Conservation (phyloP, 805 yeast species). For the Teunomyces gatunensis region DNA sequence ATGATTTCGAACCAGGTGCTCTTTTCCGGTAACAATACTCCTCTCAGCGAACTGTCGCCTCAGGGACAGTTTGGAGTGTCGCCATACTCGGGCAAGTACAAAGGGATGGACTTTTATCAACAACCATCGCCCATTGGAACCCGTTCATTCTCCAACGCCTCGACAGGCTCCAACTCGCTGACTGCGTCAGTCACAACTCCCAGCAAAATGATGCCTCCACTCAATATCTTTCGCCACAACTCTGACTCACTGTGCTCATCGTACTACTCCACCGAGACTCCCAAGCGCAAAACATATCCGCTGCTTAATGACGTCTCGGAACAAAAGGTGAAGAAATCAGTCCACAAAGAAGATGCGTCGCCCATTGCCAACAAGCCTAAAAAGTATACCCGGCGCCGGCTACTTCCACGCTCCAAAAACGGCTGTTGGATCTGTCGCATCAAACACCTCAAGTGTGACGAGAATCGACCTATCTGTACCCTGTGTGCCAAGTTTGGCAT, state of each 20-base stretch:
- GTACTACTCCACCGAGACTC: constrained; percentile 12
- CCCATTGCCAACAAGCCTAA: constrained; percentile 17
- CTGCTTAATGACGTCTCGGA: constrained; percentile 10
- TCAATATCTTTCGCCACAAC: constrained; percentile 25
- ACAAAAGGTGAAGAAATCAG: constrained; percentile 8
- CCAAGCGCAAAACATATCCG: constrained; percentile 16
- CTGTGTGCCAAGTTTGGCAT: constrained; percentile 41
- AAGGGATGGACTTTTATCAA: constrained; percentile 15
- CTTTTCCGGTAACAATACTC: constrained; percentile 5
- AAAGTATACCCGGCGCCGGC: constrained; percentile 38
- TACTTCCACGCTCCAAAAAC: constrained; percentile 39
- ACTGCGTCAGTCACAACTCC: constrained; percentile 8
- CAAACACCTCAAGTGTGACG: constrained; percentile 46
- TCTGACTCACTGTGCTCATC: constrained; percentile 17
- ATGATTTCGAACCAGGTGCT: constrained; percentile 10
- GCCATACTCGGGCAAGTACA: constrained; percentile 20
- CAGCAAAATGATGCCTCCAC: constrained; percentile 16
- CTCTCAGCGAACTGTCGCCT: constrained; percentile 10
- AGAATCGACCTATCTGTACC: constrained; percentile 34
- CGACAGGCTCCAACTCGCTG: constrained; percentile 11
- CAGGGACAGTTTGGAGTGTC: constrained; percentile 14
- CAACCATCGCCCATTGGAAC: constrained; percentile 11
- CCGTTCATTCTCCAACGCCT: constrained; percentile 13
- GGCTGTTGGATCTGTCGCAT: constrained; percentile 49
- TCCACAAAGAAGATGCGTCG: neutral